Conservation (phyloP, 768 basidiomycete genomes). For the Lenzites betulinus region DNA sequence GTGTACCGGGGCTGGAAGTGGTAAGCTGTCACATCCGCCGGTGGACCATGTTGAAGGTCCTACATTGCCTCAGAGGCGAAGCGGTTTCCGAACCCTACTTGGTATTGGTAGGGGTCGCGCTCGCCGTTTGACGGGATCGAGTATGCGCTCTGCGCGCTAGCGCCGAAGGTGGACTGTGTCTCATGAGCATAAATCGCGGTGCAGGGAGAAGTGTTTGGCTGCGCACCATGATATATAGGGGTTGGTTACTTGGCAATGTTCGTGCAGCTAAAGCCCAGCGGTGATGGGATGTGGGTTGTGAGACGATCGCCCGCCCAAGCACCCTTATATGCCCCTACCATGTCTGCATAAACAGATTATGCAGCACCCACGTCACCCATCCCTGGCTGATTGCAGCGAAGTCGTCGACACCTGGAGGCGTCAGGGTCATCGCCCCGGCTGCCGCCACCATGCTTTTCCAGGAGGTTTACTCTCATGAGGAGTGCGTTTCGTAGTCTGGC, state of each 20-base stretch:
- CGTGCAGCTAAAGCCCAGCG: neutral
- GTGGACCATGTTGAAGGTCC: constrained; percentile 21
- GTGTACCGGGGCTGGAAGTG: constrained; percentile 48
- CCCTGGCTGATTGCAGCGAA: neutral
- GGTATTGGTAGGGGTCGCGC: constrained; percentile 57
- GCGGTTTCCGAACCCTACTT: constrained; percentile 58
- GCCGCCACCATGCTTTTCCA: neutral
- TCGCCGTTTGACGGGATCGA: constrained; percentile 38
- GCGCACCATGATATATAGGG: neutral
- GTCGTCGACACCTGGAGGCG: neutral
- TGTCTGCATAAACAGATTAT: constrained; percentile 6
- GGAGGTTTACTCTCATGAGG: constrained; percentile 13
- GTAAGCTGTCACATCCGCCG: neutral
- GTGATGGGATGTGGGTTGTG: neutral
- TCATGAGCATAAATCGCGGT: neutral
- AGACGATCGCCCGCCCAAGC: neutral
- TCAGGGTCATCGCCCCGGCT: neutral
- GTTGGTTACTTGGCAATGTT: too few relatives aligned
- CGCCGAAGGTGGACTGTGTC: constrained; percentile 25
- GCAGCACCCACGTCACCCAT: neutral
- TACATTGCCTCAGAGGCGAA: constrained; percentile 60
- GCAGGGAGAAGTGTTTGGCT: neutral
- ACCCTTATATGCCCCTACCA: neutral
- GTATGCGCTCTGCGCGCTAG: constrained; percentile 44
- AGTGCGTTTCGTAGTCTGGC: neutral